phyloP scores from a whole-genome alignment of 768 basidiomycete genomes.

The Psilocybe azurescens region DNA sequence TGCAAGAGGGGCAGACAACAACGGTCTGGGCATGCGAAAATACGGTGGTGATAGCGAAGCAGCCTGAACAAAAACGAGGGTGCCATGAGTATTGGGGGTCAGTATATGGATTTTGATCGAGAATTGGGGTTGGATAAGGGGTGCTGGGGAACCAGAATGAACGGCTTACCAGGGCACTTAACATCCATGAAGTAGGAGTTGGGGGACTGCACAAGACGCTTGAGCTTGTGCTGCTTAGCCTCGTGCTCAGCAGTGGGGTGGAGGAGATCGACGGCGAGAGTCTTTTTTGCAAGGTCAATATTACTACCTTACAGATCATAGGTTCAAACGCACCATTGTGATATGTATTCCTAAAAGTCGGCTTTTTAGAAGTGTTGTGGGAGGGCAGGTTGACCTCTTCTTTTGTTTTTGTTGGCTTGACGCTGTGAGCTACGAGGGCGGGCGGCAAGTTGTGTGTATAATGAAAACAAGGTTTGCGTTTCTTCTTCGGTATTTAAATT shows the following conservation, averaged over 20 bases:
- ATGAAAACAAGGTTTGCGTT: slow-evolving; percentile 45
- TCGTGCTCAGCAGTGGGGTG: slow-evolving; percentile 91
- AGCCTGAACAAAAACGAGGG: slow-evolving; percentile 55
- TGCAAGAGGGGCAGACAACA: slow-evolving; percentile 91
- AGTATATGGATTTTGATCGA: slow-evolving; percentile 1
- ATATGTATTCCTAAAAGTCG: slow-evolving; percentile 1
- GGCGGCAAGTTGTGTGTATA: slow-evolving; percentile 46
- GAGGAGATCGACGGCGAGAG: slow-evolving; percentile 97
- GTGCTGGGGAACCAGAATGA: slow-evolving; percentile 3
- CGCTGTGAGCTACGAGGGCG: slow-evolving; percentile 31
- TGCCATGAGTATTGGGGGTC: slow-evolving; percentile 16
- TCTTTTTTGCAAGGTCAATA: slow-evolving; percentile 46
- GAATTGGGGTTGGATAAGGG: slow-evolving; percentile 8
- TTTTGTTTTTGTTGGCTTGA: slow-evolving; percentile 33
- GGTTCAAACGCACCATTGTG: slow-evolving; percentile 37
- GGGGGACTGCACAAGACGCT: slow-evolving; percentile 97
- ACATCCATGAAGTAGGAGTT: slow-evolving; percentile 99
- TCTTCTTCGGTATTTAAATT: slow-evolving; percentile 34
- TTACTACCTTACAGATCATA: slow-evolving; percentile 1
- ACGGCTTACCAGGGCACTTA: slow-evolving; percentile 88
- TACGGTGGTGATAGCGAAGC: slow-evolving; percentile 95
- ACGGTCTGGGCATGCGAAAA: slow-evolving; percentile 99
- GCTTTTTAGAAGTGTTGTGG: slow-evolving; percentile 20
- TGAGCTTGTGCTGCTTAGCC: slow-evolving; percentile 95
- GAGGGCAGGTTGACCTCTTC: slow-evolving; percentile 29